Evolutionary conservation across 371 early-diverging fungal species (phyloP).

Genomic region (Dichotomocladium elegans): DNA sequence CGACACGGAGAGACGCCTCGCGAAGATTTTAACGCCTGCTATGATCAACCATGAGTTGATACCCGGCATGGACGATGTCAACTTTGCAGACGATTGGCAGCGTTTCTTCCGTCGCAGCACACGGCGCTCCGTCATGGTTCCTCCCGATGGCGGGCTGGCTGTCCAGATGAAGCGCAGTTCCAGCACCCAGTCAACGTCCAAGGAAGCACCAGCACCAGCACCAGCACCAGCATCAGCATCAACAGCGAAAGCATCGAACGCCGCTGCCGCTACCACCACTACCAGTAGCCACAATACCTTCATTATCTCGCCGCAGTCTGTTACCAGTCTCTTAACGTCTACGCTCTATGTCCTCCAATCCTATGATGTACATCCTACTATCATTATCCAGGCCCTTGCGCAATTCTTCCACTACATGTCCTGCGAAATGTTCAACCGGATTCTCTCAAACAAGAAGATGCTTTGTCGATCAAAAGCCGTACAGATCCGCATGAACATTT

Average conservation of each 20-base stretch:
- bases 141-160: slow-evolving; percentile 16
- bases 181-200: slow-evolving; percentile 1
- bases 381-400: slow-evolving; percentile 63
- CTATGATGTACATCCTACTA: slow-evolving; percentile 61
- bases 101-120: slow-evolving; percentile 41
- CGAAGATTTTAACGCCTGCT: slow-evolving; percentile 55
- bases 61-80: slow-evolving; percentile 63
- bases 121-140: slow-evolving; percentile 20
- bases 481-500: slow-evolving; percentile 78
- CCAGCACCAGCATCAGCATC: no score
- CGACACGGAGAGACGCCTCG: slow-evolving; percentile 55
- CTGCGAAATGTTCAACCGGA: slow-evolving; percentile 76
- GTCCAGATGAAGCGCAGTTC: slow-evolving; percentile 18
- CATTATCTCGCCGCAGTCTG: slow-evolving; percentile 49
- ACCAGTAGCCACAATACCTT: not conserved
- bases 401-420: slow-evolving; percentile 75
- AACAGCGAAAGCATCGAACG: not conserved
- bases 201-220: not conserved
- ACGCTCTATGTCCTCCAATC: slow-evolving; percentile 51
- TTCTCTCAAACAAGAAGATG: slow-evolving; percentile 67
- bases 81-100: slow-evolving; percentile 61
- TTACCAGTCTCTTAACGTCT: slow-evolving; percentile 60
- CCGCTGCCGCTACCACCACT: not conserved
- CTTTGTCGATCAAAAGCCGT: slow-evolving; percentile 76
- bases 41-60: slow-evolving; percentile 70